phyloP scores from a whole-genome alignment of 306 rosid species.

The Mimosa pudica region DNA sequence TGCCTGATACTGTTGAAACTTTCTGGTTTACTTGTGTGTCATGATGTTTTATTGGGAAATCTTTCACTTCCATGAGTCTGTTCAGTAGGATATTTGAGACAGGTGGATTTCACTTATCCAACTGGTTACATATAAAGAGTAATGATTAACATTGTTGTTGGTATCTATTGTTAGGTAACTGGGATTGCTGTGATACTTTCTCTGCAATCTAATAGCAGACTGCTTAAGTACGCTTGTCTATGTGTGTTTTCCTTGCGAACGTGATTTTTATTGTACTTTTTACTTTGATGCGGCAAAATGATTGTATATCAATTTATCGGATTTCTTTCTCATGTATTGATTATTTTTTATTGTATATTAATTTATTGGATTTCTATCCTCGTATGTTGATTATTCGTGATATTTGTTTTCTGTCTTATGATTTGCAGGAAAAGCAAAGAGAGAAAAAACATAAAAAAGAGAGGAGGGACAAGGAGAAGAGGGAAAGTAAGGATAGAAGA shows the following conservation, averaged over 20 bases:
- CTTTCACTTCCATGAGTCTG: constrained; percentile 10
- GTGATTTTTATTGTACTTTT: background rate
- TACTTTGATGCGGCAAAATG: constrained; percentile 2
- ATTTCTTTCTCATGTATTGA: background rate
- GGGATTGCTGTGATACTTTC: constrained; percentile 7
- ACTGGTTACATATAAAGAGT: constrained; percentile 1
- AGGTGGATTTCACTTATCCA: constrained; percentile 15
- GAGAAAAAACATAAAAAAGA: constrained; percentile 72
- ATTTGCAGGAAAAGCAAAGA: constrained; percentile 66
- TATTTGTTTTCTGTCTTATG: background rate
- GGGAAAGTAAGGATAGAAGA: constrained; percentile 63
- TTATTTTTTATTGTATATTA: constrained; percentile 6
- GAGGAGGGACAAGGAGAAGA: constrained; percentile 63
- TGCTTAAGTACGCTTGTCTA: background rate
- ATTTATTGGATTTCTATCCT: constrained; percentile 5
- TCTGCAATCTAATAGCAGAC: constrained; percentile 6
- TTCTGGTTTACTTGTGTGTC: constrained; percentile 25
- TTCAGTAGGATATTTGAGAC: background rate
- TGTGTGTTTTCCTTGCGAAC: background rate
- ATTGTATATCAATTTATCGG: background rate
- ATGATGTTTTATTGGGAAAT: constrained; percentile 4
- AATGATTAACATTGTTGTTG: constrained; percentile 18
- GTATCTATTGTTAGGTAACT: constrained; percentile 6
- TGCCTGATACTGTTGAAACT: constrained; percentile 13
- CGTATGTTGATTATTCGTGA: background rate